Evolutionary conservation across 164 flowering plant genomes (phyloP), one percentile per base, ranked within the genome.

Genomic region (Macadamia integrifolia): DNA sequence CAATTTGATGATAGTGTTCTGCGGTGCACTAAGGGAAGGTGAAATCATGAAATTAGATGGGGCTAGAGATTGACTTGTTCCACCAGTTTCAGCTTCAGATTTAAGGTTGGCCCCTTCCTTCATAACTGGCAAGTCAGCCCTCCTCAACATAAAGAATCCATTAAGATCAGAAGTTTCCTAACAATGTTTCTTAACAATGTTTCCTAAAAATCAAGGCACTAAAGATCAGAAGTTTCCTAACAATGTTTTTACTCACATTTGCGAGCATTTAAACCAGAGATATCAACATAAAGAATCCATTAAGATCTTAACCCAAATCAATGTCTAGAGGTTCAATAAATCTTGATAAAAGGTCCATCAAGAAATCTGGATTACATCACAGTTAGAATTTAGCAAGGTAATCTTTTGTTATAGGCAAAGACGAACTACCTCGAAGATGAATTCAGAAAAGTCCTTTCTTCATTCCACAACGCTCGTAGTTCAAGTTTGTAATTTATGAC

Each of bases 21-120:
- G 97, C 30, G 98, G 98, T 43, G 96, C 98, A 80, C 98, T 89
- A n/a, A 83, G 58, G 18, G 98, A 89, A 72, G 98, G 93, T 43
- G 90, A 72, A 57, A 86, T 84, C 53, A 61, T 32, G 59, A 91
- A 84, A 49, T 78, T 82, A 1, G 87, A 55, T 10, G 57, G 78
- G 32, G 69, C 64, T 12, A 76, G 79, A 17, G 73, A 83, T 44
- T 62, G 49, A 67, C 61, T 79, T 44, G 76, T 65, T 56, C 62
- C 80, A 42, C 65, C 75, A 29, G 67, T 62, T 72, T 75, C 92
- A 42, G 88, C 62, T 60, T 73, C 83, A 57, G 73, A 23, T 23
- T 23, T 23, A 23, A 23, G 70, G 23, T 74, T 66, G 8, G 67
- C 66, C 15, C 75, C 85, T 61, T 84, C 93, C 61, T 76, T 84